Conservation (phyloP, 164 flowering plant species). For the Euptelea pleiosperma region DNA sequence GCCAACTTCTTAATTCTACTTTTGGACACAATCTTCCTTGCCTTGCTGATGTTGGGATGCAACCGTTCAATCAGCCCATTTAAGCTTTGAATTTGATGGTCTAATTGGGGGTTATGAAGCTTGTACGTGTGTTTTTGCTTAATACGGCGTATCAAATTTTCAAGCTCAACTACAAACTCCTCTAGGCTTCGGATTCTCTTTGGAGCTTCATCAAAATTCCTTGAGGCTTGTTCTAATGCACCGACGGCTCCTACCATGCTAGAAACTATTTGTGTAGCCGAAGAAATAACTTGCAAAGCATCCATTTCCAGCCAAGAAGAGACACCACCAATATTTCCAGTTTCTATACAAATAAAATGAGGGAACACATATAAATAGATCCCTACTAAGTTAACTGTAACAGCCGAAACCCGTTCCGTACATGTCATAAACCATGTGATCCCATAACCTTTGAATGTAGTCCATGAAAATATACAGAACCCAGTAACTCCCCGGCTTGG, state of each 20-base stretch:
- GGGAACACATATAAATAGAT: neutral
- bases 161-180: conserved; percentile 36
- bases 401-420: neutral
- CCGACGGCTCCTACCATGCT: conserved; percentile 31
- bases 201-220: conserved; percentile 46
- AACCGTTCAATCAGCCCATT: conserved; percentile 30
- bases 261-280: conserved; percentile 35
- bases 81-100: conserved; percentile 38
- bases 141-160: conserved; percentile 28
- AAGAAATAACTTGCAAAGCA: conserved; percentile 35
- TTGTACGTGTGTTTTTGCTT: conserved; percentile 43
- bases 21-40: conserved; percentile 34
- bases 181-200: conserved; percentile 33
- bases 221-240: conserved; percentile 41
- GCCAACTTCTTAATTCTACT: conserved; percentile 38
- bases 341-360: neutral
- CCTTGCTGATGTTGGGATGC: conserved; percentile 40
- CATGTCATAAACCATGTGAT: neutral
- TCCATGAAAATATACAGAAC: neutral
- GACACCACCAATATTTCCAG: neutral
- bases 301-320: conserved; percentile 26
- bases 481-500: neutral
- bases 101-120: conserved; percentile 38
- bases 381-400: neutral
- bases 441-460: neutral